phyloP scores from a whole-genome alignment of 2,329 filamentous ascomycete genomes.

The Byssochlamys sp. region DNA sequence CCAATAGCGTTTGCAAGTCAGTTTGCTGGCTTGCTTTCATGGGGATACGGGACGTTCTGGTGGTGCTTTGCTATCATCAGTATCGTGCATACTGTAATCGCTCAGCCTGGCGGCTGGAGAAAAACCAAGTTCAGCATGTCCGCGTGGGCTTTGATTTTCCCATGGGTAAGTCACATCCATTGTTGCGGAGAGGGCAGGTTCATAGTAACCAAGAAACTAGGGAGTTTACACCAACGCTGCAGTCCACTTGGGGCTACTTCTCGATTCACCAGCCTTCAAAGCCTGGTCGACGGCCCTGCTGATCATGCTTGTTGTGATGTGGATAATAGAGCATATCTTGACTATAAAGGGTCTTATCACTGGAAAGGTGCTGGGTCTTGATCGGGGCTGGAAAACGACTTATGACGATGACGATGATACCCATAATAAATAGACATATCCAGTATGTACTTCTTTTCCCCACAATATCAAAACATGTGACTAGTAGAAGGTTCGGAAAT shows the following conservation, averaged over 20 bases:
- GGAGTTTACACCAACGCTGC: constrained; percentile 33
- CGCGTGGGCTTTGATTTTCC: constrained; percentile 31
- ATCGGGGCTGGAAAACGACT: too few species aligned
- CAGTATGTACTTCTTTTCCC: too few species aligned
- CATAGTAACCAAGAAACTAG: constrained; percentile 9
- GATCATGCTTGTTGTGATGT: constrained; percentile 26
- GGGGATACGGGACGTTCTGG: constrained; percentile 36
- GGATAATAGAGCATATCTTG: constrained; percentile 20
- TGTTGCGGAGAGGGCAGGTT: not conserved
- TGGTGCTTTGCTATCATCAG: constrained; percentile 32
- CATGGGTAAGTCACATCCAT: constrained; percentile 22
- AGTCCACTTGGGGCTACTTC: constrained; percentile 27
- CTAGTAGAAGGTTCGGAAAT: too few species aligned
- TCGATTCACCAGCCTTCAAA: constrained; percentile 30
- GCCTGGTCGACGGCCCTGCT: constrained; percentile 31
- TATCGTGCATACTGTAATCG: constrained; percentile 18
- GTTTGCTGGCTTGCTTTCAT: constrained; percentile 29
- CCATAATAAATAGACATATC: too few species aligned
- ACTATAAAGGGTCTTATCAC: constrained; percentile 22
- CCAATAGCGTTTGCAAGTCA: constrained; percentile 26
- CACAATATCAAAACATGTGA: too few species aligned
- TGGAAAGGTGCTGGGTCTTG: constrained; percentile 18
- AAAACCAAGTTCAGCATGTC: constrained; percentile 20
- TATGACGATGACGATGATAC: too few species aligned
- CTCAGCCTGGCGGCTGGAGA: constrained; percentile 12